Evolutionary conservation across 2,329 filamentous ascomycete genomes (phyloP).

Genomic region (Ascochyta pisi): DNA sequence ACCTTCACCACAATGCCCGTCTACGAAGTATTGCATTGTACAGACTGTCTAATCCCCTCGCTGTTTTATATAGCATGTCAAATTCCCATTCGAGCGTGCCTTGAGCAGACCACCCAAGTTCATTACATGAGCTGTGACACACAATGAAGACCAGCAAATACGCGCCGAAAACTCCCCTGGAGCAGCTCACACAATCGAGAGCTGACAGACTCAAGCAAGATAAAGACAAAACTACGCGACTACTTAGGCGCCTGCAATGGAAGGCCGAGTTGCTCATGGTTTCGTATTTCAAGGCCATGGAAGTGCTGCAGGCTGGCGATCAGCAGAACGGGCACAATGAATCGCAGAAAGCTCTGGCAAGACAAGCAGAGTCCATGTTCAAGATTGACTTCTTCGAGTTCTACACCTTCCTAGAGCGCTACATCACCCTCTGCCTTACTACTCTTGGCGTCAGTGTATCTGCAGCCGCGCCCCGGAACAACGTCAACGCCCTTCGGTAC

Average conservation of each 20-base stretch:
- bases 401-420: constrained; percentile 75
- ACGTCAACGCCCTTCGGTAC: constrained; percentile 43
- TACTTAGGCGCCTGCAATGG: constrained; percentile 43
- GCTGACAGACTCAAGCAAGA: constrained; percentile 39
- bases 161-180: constrained; percentile 40
- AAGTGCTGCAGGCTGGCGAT: constrained; percentile 29
- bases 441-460: constrained; percentile 66
- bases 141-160: constrained; percentile 39
- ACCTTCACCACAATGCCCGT: too few relatives aligned
- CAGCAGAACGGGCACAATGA: constrained; percentile 23
- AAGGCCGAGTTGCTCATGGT: constrained; percentile 44
- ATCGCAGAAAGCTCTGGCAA: constrained; percentile 22
- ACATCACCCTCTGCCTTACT: constrained; percentile 70
- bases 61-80: too few relatives aligned
- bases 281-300: constrained; percentile 39
- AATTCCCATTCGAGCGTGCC: too few relatives aligned
- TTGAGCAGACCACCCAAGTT: too few relatives aligned
- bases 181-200: constrained; percentile 32
- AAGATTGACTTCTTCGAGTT: constrained; percentile 81
- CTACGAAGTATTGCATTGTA: too few relatives aligned
- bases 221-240: constrained; percentile 36
- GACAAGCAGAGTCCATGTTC: constrained; percentile 64
- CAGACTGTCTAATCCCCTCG: too few relatives aligned
- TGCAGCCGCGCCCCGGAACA: constrained; percentile 19
- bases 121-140: not conserved